Conservation (phyloP, 257 asterid genomes). For the Parsonsia alboflavescens region DNA sequence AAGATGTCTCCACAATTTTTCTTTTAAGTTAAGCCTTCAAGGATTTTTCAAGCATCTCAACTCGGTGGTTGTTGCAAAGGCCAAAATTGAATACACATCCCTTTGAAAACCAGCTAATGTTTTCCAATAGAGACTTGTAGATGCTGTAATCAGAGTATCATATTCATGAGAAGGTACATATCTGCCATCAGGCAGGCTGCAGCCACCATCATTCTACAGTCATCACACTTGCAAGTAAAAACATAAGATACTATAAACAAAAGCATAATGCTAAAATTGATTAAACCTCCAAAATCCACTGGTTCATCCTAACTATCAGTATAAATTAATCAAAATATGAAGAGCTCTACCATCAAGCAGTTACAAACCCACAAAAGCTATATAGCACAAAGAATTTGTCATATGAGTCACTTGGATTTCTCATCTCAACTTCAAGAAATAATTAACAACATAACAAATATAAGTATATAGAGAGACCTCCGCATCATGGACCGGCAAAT, state of each 20-base stretch:
- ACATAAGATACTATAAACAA: not conserved
- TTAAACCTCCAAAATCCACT: not conserved
- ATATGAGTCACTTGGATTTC: not conserved
- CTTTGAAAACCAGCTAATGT: not conserved
- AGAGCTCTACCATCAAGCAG: not conserved
- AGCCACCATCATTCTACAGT: not conserved
- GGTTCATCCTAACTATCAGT: not conserved
- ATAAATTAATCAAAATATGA: not conserved
- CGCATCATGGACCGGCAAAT: not conserved
- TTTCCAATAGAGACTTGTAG: not conserved
- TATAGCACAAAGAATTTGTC: not conserved
- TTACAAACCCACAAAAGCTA: not conserved
- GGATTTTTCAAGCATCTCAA: not conserved
- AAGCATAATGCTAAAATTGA: not conserved
- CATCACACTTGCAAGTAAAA: not conserved
- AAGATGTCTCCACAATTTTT: not conserved
- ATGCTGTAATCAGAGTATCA: not conserved
- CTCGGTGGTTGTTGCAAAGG: not conserved
- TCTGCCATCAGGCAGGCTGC: conserved; percentile 2
- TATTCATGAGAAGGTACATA: not conserved
- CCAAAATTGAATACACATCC: not conserved
- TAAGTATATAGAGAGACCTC: not conserved
- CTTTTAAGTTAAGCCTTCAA: not conserved
- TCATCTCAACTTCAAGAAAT: not conserved
- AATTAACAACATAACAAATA: not conserved